Evolutionary conservation across 2,329 filamentous ascomycete species (phyloP).

Genomic region (Calonectria honghensis): DNA sequence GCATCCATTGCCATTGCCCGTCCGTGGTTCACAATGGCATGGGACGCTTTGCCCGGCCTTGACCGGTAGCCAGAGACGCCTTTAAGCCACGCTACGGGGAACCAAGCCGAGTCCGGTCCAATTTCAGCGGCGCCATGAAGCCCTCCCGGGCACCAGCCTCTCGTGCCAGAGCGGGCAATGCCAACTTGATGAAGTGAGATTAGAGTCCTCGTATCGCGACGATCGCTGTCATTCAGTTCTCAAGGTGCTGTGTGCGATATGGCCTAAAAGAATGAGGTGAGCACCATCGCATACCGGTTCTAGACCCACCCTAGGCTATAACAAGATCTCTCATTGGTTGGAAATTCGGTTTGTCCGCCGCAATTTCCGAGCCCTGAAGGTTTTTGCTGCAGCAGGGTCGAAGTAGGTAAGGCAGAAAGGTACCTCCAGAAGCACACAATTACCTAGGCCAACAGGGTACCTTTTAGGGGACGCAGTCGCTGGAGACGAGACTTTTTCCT

Average conservation of each 20-base stretch:
- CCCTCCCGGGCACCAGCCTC: slow-evolving; percentile 3
- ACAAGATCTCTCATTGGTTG: slow-evolving; percentile 39
- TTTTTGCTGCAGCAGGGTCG: slow-evolving; percentile 8
- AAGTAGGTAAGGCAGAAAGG: slow-evolving; percentile 13
- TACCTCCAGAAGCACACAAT: slow-evolving; percentile 6
- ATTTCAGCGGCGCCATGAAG: slow-evolving; percentile 13
- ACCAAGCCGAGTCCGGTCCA: slow-evolving; percentile 1
- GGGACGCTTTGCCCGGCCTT: slow-evolving; percentile 19
- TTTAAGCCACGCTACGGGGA: slow-evolving; percentile 29
- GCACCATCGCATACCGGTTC: slow-evolving; percentile 47
- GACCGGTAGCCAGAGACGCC: slow-evolving; percentile 12
- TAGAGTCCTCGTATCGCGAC: slow-evolving; percentile 19
- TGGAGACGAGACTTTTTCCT: slow-evolving; percentile 29
- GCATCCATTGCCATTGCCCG: background rate
- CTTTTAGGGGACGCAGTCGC: background rate
- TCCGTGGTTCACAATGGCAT: background rate
- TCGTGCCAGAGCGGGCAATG: slow-evolving; percentile 18
- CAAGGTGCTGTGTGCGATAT: background rate
- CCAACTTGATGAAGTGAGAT: slow-evolving; percentile 24
- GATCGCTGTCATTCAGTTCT: slow-evolving; percentile 10
- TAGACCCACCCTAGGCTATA: slow-evolving; percentile 13
- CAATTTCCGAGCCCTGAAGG: slow-evolving; percentile 50
- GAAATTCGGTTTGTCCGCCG: slow-evolving; percentile 44
- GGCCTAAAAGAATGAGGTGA: slow-evolving; percentile 37
- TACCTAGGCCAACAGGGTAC: background rate